Conservation (phyloP, 805 yeast species). For the Hanseniaspora valbyensis region DNA sequence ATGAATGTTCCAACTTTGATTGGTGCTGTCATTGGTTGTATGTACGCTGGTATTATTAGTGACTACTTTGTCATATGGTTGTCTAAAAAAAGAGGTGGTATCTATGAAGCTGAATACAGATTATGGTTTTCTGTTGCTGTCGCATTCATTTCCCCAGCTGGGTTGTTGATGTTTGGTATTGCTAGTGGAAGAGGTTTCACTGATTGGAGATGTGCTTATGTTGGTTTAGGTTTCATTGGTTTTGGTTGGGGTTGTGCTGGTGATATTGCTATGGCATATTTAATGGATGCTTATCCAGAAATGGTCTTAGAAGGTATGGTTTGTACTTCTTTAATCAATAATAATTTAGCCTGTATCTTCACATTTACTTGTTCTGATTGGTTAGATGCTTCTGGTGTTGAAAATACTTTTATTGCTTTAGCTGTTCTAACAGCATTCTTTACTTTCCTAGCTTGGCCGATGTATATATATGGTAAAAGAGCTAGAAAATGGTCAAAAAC, state of each 20-base stretch:
- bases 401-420: constrained; percentile 48
- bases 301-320: constrained; percentile 63
- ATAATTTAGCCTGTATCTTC: constrained; percentile 53
- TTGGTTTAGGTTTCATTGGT: constrained; percentile 55
- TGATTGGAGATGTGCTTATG: constrained; percentile 42
- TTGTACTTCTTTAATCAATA: constrained; percentile 54
- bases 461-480: constrained; percentile 47
- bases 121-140: constrained; percentile 47
- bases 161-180: constrained; percentile 53
- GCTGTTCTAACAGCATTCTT: constrained; percentile 51
- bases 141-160: constrained; percentile 48
- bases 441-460: constrained; percentile 47
- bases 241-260: constrained; percentile 63
- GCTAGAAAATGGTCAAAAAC: constrained; percentile 50
- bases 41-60: constrained; percentile 50
- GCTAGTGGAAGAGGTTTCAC: constrained; percentile 48
- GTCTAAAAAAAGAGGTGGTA: constrained; percentile 50
- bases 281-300: constrained; percentile 60
- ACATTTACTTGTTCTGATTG: constrained; percentile 55
- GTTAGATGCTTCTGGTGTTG: constrained; percentile 46
- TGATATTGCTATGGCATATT: constrained; percentile 55
- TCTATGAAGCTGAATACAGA: constrained; percentile 56
- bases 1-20: constrained; percentile 64
- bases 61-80: constrained; percentile 51
- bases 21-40: constrained; percentile 57